Percentiles rank a stretch among this genome's conserved stretches.
phyloP scores from a whole-genome alignment of 129 eudicot species.

The Rutidosis leptorrhynchoides region DNA sequence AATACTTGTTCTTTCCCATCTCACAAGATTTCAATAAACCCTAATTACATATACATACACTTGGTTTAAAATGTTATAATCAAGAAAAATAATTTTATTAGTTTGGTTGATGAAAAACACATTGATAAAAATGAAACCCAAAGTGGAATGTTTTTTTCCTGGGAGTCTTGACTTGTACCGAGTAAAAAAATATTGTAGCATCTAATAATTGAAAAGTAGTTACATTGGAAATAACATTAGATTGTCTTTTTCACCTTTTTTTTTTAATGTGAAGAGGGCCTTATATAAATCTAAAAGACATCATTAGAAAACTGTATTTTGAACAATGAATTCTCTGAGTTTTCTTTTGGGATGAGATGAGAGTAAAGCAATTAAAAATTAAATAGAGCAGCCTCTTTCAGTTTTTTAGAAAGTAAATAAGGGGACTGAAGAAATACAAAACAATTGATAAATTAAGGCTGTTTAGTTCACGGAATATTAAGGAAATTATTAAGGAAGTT shows the following conservation, averaged over 20 bases:
- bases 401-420: too few species aligned
- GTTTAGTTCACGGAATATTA: too few species aligned
- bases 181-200: neutral
- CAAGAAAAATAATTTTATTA: neutral
- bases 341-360: too few species aligned
- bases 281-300: too few species aligned
- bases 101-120: slow-evolving; percentile 11
- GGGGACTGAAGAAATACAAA: too few species aligned
- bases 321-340: too few species aligned
- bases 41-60: slow-evolving; percentile 2
- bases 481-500: too few species aligned
- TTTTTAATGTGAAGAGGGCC: too few species aligned
- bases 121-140: neutral
- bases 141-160: slow-evolving; percentile 8
- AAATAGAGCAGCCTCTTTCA: too few species aligned
- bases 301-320: too few species aligned
- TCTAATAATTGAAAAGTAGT: neutral
- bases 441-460: too few species aligned
- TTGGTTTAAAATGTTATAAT: neutral
- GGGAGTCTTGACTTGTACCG: slow-evolving; percentile 10
- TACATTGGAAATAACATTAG: neutral
- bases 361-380: too few species aligned
- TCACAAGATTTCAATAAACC: slow-evolving; percentile 34
- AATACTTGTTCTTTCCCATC: slow-evolving; percentile 46
- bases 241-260: neutral